Conservation (phyloP, 2,329 filamentous ascomycete species). For the Hymenotorrendiella dingleyae region DNA sequence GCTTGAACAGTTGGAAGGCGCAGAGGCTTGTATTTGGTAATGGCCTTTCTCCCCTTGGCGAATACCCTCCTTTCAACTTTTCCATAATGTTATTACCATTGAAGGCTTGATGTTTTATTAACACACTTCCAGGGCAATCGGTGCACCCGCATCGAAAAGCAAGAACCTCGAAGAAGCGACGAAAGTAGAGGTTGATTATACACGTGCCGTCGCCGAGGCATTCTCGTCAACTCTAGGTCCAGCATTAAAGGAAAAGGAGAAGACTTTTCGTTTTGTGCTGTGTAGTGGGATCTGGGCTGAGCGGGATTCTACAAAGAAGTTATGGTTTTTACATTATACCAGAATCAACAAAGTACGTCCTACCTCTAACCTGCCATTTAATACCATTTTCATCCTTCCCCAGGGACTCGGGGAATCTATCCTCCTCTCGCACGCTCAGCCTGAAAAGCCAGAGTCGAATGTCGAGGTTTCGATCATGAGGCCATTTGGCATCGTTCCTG, state of each 20-base stretch:
- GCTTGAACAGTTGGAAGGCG: conserved; percentile 10
- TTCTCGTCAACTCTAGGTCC: conserved; percentile 26
- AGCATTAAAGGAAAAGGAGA: too few species aligned
- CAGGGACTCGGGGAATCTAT: conserved; percentile 25
- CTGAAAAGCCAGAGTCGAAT: conserved; percentile 14
- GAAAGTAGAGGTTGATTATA: conserved; percentile 31
- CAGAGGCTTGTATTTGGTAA: conserved; percentile 17
- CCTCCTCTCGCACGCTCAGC: conserved; percentile 21
- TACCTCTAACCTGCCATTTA: conserved; percentile 6
- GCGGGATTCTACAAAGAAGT: conserved; percentile 32
- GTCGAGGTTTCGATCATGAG: conserved; percentile 20
- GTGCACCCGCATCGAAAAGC: conserved; percentile 20
- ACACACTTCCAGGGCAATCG: conserved; percentile 11
- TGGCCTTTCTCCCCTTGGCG: background rate
- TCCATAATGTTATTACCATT: background rate
- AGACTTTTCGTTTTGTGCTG: conserved; percentile 39
- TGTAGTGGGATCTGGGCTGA: conserved; percentile 34
- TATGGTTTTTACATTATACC: conserved; percentile 32
- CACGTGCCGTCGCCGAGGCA: conserved; percentile 28
- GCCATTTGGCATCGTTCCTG: conserved; percentile 6
- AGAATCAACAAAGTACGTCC: conserved; percentile 26
- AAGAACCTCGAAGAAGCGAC: conserved; percentile 22
- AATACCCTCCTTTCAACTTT: too few species aligned
- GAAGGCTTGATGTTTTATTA: background rate
- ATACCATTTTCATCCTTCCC: background rate